Conservation (phyloP, 1,284 basidiomycete genomes). For the Bjerkandera adusta region DNA sequence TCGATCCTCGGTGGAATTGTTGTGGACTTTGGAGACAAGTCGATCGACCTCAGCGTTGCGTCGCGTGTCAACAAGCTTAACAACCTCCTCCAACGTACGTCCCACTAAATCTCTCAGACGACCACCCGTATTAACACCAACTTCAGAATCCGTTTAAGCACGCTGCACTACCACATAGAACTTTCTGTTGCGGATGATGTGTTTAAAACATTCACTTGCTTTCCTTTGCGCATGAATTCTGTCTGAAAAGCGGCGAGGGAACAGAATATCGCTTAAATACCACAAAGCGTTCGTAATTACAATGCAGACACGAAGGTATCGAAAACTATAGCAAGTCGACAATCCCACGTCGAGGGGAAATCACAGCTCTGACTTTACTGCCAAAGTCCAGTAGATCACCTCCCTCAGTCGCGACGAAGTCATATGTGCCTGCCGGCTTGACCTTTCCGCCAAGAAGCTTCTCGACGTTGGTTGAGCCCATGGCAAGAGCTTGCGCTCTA, state of each 20-base stretch:
- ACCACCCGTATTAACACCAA: neutral
- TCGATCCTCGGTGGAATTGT: constrained; percentile 86
- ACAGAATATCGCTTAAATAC: no score
- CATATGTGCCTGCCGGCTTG: constrained; percentile 22
- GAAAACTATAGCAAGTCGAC: constrained; percentile 23
- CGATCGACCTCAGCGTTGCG: constrained; percentile 92
- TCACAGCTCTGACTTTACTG: constrained; percentile 47
- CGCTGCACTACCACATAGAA: constrained; percentile 6
- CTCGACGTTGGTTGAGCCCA: constrained; percentile 62
- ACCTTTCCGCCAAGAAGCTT: constrained; percentile 46
- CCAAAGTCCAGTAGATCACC: constrained; percentile 34
- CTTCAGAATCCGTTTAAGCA: constrained; percentile 37
- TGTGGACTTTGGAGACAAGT: constrained; percentile 98
- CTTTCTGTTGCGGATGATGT: no score
- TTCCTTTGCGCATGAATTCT: no score
- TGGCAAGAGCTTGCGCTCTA: constrained; percentile 52
- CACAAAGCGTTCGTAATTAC: neutral
- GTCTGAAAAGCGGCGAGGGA: no score
- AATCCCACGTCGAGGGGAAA: constrained; percentile 31
- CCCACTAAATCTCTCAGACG: constrained; percentile 13
- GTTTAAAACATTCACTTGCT: neutral
- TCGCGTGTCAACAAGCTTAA: constrained; percentile 96
- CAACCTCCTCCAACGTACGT: constrained; percentile 77
- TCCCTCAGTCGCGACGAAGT: constrained; percentile 44
- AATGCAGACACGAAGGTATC: no score